phyloP scores from a whole-genome alignment of 1,284 basidiomycete species.

The Sporisorium scitamineum region DNA sequence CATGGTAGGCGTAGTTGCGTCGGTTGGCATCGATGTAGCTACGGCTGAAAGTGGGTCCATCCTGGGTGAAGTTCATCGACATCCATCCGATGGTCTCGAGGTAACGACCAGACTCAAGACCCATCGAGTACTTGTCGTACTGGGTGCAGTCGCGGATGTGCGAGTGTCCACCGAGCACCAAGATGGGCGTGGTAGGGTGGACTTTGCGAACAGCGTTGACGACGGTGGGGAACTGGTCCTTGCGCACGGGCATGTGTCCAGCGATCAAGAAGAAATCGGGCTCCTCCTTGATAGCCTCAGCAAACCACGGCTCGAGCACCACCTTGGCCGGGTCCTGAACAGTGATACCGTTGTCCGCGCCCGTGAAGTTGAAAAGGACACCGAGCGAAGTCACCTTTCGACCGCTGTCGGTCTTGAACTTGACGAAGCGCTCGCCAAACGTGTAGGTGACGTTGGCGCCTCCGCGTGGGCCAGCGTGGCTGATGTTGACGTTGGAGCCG shows the following conservation, averaged over 20 bases:
- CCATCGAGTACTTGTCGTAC: slow-evolving; percentile 57
- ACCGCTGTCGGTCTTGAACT: slow-evolving; percentile 48
- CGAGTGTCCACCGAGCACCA: slow-evolving; percentile 63
- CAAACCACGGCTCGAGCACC: slow-evolving; percentile 64
- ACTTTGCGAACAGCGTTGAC: slow-evolving; percentile 58
- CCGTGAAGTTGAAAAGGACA: slow-evolving; percentile 61
- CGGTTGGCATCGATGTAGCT: slow-evolving; percentile 72
- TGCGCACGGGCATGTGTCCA: slow-evolving; percentile 65
- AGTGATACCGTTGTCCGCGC: slow-evolving; percentile 54
- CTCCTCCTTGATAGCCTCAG: slow-evolving; percentile 50
- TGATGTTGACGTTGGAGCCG: slow-evolving; percentile 58
- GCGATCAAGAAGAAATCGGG: slow-evolving; percentile 64
- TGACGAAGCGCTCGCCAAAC: slow-evolving; percentile 55
- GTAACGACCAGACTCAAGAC: slow-evolving; percentile 63
- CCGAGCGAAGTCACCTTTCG: slow-evolving; percentile 50
- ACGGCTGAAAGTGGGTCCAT: slow-evolving; percentile 68
- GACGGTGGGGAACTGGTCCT: slow-evolving; percentile 56
- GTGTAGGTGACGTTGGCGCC: slow-evolving; percentile 42
- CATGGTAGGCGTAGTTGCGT: slow-evolving; percentile 65
- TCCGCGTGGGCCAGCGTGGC: slow-evolving; percentile 32
- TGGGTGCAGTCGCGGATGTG: slow-evolving; percentile 65
- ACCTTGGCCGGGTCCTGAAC: slow-evolving; percentile 59
- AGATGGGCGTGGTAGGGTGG: slow-evolving; percentile 58
- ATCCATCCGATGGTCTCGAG: slow-evolving; percentile 55
- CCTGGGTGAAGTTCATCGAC: slow-evolving; percentile 46